These are phyloP conservation scores for Eimeria tenella DNA, from an alignment of 169 alveolate species.

Conservation along the genomic window DNA sequence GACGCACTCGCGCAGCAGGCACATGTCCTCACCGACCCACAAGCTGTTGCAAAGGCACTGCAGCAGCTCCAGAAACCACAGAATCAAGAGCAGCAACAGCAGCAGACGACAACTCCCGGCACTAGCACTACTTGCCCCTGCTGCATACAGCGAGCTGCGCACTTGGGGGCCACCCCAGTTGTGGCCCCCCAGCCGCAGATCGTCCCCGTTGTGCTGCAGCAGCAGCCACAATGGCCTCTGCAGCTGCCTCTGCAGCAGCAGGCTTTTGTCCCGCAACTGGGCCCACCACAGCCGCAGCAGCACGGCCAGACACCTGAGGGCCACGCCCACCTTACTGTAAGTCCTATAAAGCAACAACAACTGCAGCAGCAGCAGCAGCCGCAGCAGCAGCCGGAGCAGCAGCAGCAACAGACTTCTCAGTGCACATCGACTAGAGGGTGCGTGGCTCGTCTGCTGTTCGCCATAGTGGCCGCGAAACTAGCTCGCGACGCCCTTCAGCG, in stretches of 20 bases:
- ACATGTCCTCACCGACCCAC: slow-evolving; percentile 3
- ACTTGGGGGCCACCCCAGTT: neutral
- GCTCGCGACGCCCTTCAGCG: slow-evolving; percentile 8
- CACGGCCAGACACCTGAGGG: neutral
- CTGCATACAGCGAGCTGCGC: slow-evolving; percentile 30
- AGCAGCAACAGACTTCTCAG: slow-evolving; percentile 30
- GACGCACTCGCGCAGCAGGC: slow-evolving; percentile 41
- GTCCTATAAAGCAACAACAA: neutral
- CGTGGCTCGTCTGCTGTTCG: slow-evolving; percentile 24
- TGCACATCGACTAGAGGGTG: neutral
- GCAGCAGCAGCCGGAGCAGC: neutral
- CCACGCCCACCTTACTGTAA: neutral
- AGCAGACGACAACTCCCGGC: neutral
- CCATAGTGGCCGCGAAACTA: slow-evolving; percentile 11
- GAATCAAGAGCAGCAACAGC: neutral
- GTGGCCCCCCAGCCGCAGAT: slow-evolving; percentile 46
- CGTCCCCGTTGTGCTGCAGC: slow-evolving; percentile 32
- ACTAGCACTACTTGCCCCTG: neutral
- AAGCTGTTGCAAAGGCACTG: neutral
- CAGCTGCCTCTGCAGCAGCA: slow-evolving; percentile 53
- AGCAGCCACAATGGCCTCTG: neutral
- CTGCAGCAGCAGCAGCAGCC: slow-evolving; percentile 1
- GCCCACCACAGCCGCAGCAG: neutral
- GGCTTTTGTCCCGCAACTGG: neutral
- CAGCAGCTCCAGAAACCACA: slow-evolving; percentile 14